Evolutionary conservation across 2,329 filamentous ascomycete genomes (phyloP), one percentile per base, ranked within the genome.

Genomic region (Tolypocladium guangdongense): DNA sequence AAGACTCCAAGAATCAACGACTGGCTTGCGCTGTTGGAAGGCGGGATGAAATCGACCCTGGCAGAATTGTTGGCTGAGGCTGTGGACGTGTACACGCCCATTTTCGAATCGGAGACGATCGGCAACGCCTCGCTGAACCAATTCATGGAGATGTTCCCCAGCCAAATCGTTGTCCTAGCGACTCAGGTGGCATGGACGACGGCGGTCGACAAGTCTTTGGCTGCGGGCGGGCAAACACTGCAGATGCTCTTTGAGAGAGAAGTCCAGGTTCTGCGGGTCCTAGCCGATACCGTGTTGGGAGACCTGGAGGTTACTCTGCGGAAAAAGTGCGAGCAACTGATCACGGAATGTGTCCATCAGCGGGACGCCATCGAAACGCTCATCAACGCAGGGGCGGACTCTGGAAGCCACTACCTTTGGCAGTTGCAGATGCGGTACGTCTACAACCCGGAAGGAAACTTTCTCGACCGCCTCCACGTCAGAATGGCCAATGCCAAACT

Each of bases 271-370:
- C 83, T 99, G 46, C 84, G 88, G 53, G 76, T 95, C 24, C 84
- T 99, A 53, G 93, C 93, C 22, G 81, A 88, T 39, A 92, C 90
- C 3, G 93, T 99, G 14, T 78, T 99, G 18, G 89, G 88, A 39
- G 91, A 99, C 63, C 80, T 99, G 24, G 87, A 91, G 59, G 76
- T 89, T 7, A 87, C 96, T 50, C 83, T 88, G 65, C 82, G 93
- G 57, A 96, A 96, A 78, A 96, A 96, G 75, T 99, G 92, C 70
- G 93, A 99, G 69, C 92, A 96, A 70, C 81, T 99, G 59, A 99
- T 99, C 65, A 99, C 95, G 0, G 95, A 99, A 68, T 97, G 93
- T 66, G 93, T 99, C 16, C 93, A 99, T 67, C 95, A 99, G 70
- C 87, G 93, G 56, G 93, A 99, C 68, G 82, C 87, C 20, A 93